Base-by-base conservation (phyloP, 169 alveolate species). In the Plasmodium sp. region DNA sequence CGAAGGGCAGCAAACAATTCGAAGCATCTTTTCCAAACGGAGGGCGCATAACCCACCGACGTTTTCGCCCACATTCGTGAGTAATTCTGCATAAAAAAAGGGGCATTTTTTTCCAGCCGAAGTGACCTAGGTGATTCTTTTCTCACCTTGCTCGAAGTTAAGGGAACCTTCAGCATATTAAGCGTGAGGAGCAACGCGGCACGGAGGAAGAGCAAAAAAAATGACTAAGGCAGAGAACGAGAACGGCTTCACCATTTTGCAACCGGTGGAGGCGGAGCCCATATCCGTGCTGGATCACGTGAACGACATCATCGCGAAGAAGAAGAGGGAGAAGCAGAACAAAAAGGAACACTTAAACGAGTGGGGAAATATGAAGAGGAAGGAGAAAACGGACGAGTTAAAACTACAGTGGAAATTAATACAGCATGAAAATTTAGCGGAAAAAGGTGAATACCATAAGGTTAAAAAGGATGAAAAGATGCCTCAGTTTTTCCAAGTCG, bases 401-500 rank as follows among this genome's bases (percentile, higher is more conserved):
- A 92, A 92, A 41, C 56, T 92, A 43, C 90, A 92, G 34, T 92
- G 95, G 95, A 82, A 81, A n/a, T 77, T 92, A 56, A 41, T 92
- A 39, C 95, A 92, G 33, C 95, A 92, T 71, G 84, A 62, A 22
- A 92, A 92, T 82, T 81, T 92, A 71, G 75, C 54, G n/a, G 58
- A 81, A 81, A 82, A 58, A 16, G 36, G 62, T 71, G 92, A 81
- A 67, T 92, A 92, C 58, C 45, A 92, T 18, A 92, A 92, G 72
- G 77, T 92, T 81, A 92, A 92, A 39, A 92, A 81, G 77, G 95
- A 92, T 82, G 95, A 92, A 31, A 92, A 92, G 27, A 92, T 92
- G 95, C 95, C 95, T 1, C 27, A 92, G 1, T 92, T 75, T 92
- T 92, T 92, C 82, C 95, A 92, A 82, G 95, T 92, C 3, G 95